These are phyloP conservation scores for Crithidia bombi DNA, from an alignment of 208 protist genomes.

Conservation along the genomic window DNA sequence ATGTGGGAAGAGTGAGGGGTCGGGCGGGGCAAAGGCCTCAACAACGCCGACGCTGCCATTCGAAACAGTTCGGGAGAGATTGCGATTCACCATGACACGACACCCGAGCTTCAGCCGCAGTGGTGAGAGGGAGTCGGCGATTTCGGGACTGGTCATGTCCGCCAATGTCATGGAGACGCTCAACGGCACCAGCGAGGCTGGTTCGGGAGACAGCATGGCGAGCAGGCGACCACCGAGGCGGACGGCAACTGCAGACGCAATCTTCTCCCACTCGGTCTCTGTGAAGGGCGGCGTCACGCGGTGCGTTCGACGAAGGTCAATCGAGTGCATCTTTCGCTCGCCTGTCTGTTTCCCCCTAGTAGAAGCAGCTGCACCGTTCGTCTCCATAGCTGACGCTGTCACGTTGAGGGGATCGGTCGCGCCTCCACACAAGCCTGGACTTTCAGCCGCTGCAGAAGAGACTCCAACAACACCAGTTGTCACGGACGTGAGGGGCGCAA, in stretches of 20 bases:
- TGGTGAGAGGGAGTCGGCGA: constrained; percentile 58
- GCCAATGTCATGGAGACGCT: constrained; percentile 73
- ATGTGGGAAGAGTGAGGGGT: constrained; percentile 70
- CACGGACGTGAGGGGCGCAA: no score
- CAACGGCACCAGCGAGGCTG: constrained; percentile 53
- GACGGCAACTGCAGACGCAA: constrained; percentile 47
- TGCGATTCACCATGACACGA: constrained; percentile 91
- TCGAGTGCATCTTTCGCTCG: neutral
- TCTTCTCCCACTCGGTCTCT: constrained; percentile 38
- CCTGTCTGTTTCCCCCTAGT: neutral
- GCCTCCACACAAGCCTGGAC: no score
- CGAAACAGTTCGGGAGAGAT: constrained; percentile 84
- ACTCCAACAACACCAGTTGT: no score
- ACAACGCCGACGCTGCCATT: constrained; percentile 91
- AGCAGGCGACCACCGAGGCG: constrained; percentile 52
- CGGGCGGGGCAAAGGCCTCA: constrained; percentile 79
- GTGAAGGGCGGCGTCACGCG: constrained; percentile 16
- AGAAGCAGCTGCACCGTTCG: neutral
- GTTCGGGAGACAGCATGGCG: constrained; percentile 55
- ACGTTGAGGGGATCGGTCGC: no score
- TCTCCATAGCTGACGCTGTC: neutral
- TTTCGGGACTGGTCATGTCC: constrained; percentile 54
- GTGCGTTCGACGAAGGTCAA: neutral
- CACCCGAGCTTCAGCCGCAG: constrained; percentile 87
- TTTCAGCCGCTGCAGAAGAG: no score